phyloP scores from a whole-genome alignment of 305 asterid species.

The Fraxinus latifolia region DNA sequence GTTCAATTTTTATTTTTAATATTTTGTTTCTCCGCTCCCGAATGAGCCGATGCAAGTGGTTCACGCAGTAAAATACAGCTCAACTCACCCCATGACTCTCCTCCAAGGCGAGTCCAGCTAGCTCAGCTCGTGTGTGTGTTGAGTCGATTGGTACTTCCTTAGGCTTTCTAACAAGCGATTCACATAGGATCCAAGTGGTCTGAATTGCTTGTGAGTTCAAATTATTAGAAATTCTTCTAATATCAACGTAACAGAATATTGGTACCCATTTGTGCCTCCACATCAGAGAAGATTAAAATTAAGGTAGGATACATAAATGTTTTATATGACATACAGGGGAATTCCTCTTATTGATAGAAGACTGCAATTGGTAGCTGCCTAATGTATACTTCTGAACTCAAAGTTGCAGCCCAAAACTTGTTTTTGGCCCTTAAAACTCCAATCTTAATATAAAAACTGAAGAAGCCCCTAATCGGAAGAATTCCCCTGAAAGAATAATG shows the following conservation, averaged over 20 bases:
- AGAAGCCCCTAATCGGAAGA: conserved; percentile 22
- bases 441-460: conserved; percentile 28
- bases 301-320: not conserved
- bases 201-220: not conserved
- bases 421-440: conserved; percentile 24
- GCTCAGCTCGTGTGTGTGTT: not conserved
- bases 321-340: conserved; percentile 17
- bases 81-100: not conserved
- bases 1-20: not conserved
- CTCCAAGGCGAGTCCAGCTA: not conserved
- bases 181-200: not conserved
- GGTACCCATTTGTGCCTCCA: not conserved
- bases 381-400: conserved; percentile 23
- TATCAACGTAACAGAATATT: not conserved
- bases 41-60: not conserved
- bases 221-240: not conserved
- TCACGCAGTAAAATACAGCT: not conserved
- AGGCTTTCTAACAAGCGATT: not conserved
- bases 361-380: conserved; percentile 27
- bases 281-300: not conserved
- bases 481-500: conserved; percentile 33
- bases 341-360: conserved; percentile 29
- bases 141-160: not conserved
- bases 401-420: not conserved
- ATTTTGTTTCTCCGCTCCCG: not conserved